A percentile compares a stretch with the other conserved stretches of the same genome.
phyloP scores from a whole-genome alignment of 2,329 filamentous ascomycete genomes.

The Geosmithia flava region DNA sequence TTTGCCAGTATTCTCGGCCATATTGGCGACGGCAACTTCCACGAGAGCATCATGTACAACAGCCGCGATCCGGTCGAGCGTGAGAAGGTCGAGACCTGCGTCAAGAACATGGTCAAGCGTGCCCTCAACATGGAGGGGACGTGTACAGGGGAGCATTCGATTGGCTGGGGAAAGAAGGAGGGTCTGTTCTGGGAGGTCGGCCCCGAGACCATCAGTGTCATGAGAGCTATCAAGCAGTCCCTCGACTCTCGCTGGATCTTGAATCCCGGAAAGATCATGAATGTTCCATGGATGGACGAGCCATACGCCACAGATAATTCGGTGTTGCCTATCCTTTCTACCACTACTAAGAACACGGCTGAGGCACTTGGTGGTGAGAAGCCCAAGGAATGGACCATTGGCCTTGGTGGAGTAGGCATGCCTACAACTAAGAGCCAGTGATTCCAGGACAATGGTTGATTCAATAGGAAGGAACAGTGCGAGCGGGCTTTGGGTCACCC shows the following conservation, averaged over 20 bases:
- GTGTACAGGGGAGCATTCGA: conserved; percentile 78
- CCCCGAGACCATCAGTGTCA: conserved; percentile 66
- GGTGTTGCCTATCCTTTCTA: conserved; percentile 1
- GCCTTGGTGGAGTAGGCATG: conserved; percentile 2
- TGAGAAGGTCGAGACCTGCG: conserved; percentile 65
- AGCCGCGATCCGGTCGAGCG: conserved; percentile 54
- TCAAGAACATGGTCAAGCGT: conserved; percentile 83
- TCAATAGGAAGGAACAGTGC: too few species aligned
- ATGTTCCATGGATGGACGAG: conserved; percentile 33
- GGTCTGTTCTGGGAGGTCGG: conserved; percentile 71
- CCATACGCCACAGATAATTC: conserved; percentile 1
- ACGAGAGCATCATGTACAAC: conserved; percentile 85
- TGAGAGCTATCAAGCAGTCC: conserved; percentile 73
- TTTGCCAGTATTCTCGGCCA: conserved; percentile 85
- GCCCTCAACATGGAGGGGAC: conserved; percentile 91
- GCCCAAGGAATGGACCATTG: conserved; percentile 2
- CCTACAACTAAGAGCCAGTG: neutral
- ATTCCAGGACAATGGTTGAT: neutral
- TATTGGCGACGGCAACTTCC: conserved; percentile 90
- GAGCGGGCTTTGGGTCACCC: too few species aligned
- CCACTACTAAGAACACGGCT: neutral
- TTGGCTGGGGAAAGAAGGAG: conserved; percentile 79
- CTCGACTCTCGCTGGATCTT: conserved; percentile 80
- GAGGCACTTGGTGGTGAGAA: neutral
- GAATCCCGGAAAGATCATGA: conserved; percentile 89